Evolutionary conservation across 306 rosid genomes (phyloP), one percentile per base, ranked within the genome.

Genomic region (Acacia acuminata): DNA sequence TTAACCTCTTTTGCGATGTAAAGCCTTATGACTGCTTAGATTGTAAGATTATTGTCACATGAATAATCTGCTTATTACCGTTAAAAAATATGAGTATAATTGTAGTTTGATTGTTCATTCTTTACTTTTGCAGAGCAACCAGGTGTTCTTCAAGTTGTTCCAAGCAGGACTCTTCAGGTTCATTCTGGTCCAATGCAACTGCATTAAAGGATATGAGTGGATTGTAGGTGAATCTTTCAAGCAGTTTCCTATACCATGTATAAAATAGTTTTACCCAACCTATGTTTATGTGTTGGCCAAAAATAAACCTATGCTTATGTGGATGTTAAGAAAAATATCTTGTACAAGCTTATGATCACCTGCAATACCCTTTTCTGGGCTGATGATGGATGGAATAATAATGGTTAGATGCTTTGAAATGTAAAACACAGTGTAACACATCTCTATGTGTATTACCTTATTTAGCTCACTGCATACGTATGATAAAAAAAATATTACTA

Each of bases 101-200:
- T 76, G 14, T 71, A n/a, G 30, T 15, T 38, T 66, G 24, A 56
- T 77, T 76, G 44, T 30, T 70, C n/a, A 20, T 13, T 38, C 7
- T 71, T 48, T 4, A 27, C 27, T 47, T 47, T 76, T 72, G 81
- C 93, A 95, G 99, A 89, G 51, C 96, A 86, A 92, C 98, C 99
- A 7, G 99, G 98, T 16, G 99, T 96, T 78, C 92, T 96, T 79
- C 98, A 93, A 88, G 98, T 96, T 81, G 92, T 96, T 77, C 94
- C 90, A 19, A 92, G 89, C 91, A 70, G 82, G 89, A 91, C 77
- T 72, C 69, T 85, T 66, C 90, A 90, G 79, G 87, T 96, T 80
- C 97, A 94, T 85, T 79, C 92, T 34, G 97, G 93, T 76, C 56
- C 83, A 34, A 82, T 70, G 72, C 79, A 75, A 22, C 72, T 81